Percentiles rank a stretch among this genome's conserved stretches.
These are phyloP conservation scores for Fusarium vanettenii DNA, from an alignment of 2,329 filamentous ascomycete genomes.

Conservation along the genomic window DNA sequence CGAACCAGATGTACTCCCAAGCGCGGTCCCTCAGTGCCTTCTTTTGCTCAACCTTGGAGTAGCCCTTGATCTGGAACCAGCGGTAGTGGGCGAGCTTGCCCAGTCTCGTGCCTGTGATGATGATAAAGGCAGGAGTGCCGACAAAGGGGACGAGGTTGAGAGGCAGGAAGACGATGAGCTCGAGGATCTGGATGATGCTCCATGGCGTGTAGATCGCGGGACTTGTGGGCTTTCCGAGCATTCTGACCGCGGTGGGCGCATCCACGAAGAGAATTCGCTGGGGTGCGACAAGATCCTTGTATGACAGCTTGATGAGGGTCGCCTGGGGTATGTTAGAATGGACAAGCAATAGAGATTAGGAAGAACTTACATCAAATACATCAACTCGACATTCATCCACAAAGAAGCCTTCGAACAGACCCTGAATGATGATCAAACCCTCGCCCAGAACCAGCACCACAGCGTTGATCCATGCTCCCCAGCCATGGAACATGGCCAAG, in stretches of 20 bases:
- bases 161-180: slow-evolving; percentile 82
- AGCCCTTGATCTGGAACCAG: slow-evolving; percentile 84
- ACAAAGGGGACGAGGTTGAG: slow-evolving; percentile 89
- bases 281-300: slow-evolving; percentile 74
- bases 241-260: slow-evolving; percentile 78
- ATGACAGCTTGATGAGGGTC: slow-evolving; percentile 80
- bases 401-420: slow-evolving; percentile 82
- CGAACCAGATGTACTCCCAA: slow-evolving; percentile 95
- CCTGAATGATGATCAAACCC: slow-evolving; percentile 76
- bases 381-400: slow-evolving; percentile 84
- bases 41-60: slow-evolving; percentile 80
- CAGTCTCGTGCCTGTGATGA: slow-evolving; percentile 87
- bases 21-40: slow-evolving; percentile 73
- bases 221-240: slow-evolving; percentile 83
- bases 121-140: slow-evolving; percentile 85
- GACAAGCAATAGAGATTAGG: not conserved
- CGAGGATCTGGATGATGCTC: slow-evolving; percentile 88
- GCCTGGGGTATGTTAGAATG: slow-evolving; percentile 55
- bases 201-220: slow-evolving; percentile 87
- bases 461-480: slow-evolving; percentile 89
- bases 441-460: slow-evolving; percentile 89
- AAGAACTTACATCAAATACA: slow-evolving; percentile 78
- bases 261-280: slow-evolving; percentile 75
- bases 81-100: slow-evolving; percentile 92
- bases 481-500: slow-evolving; percentile 87